Conservation (phyloP, 805 yeast genomes). For the Ogataea polymorpha region DNA sequence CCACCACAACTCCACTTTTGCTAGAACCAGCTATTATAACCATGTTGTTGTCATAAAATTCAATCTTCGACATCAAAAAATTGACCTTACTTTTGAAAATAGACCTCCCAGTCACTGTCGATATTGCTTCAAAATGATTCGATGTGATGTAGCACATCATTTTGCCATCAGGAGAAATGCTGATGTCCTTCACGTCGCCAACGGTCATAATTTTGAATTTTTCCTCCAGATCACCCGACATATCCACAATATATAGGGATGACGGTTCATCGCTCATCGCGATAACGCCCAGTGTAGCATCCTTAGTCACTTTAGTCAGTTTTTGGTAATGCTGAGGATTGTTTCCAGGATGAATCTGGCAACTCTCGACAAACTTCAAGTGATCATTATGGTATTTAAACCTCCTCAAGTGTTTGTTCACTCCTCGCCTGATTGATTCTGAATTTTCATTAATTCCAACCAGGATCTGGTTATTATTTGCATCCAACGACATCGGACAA, state of each 20-base stretch:
- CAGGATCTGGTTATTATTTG: constrained; percentile 49
- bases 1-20: constrained; percentile 42
- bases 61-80: constrained; percentile 31
- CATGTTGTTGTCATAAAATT: constrained; percentile 33
- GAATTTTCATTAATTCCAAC: constrained; percentile 76
- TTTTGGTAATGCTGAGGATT: constrained; percentile 62
- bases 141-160: constrained; percentile 62
- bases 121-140: constrained; percentile 47
- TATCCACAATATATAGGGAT: constrained; percentile 57
- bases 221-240: constrained; percentile 47
- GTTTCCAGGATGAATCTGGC: constrained; percentile 51
- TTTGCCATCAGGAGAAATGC: constrained; percentile 65
- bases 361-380: constrained; percentile 55
- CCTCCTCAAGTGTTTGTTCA: constrained; percentile 71
- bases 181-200: constrained; percentile 59
- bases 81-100: constrained; percentile 28
- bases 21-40: constrained; percentile 44
- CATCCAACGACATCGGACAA: constrained; percentile 82
- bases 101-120: constrained; percentile 45
- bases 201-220: constrained; percentile 51
- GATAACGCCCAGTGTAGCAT: constrained; percentile 62
- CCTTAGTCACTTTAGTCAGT: constrained; percentile 52
- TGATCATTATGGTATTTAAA: constrained; percentile 58
- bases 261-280: constrained; percentile 69
- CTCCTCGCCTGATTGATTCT: constrained; percentile 52